These are phyloP conservation scores for Neurospora terricola DNA, from an alignment of 495 filamentous ascomycete genomes.

Conservation along the genomic window DNA sequence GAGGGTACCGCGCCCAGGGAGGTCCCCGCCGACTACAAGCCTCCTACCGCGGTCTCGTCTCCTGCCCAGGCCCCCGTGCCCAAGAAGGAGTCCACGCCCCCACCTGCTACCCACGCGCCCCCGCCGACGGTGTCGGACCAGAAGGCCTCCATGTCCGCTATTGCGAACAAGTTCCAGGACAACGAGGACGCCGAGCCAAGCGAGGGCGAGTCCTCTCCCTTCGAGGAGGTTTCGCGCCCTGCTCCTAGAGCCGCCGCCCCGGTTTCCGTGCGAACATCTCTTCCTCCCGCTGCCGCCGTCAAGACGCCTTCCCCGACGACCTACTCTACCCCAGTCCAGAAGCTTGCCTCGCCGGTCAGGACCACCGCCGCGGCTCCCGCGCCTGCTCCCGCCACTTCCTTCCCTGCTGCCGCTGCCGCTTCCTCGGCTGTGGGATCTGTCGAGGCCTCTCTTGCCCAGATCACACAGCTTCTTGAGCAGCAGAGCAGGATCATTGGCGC, in stretches of 20 bases:
- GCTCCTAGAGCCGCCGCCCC: constrained; percentile 25
- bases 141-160: constrained; percentile 70
- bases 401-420: neutral
- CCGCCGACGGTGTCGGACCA: constrained; percentile 69
- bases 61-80: constrained; percentile 41
- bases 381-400: constrained; percentile 7
- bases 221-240: constrained; percentile 69
- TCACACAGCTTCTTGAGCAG: constrained; percentile 52
- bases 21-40: constrained; percentile 59
- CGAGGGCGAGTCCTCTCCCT: constrained; percentile 47
- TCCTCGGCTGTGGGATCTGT: constrained; percentile 15
- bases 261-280: constrained; percentile 1
- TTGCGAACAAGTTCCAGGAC: constrained; percentile 79
- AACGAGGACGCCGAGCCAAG: constrained; percentile 48
- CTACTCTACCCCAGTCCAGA: constrained; percentile 1
- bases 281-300: neutral
- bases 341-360: constrained; percentile 7
- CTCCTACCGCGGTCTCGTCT: constrained; percentile 30
- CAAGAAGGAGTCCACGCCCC: constrained; percentile 45
- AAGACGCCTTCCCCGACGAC: constrained; percentile 24
- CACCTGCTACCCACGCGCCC: constrained; percentile 31
- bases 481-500: constrained; percentile 51
- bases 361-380: constrained; percentile 5
- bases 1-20: constrained; percentile 71
- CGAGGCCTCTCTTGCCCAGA: constrained; percentile 44